Conservation (phyloP, 1,284 basidiomycete genomes). For the Peniophora sp. region DNA sequence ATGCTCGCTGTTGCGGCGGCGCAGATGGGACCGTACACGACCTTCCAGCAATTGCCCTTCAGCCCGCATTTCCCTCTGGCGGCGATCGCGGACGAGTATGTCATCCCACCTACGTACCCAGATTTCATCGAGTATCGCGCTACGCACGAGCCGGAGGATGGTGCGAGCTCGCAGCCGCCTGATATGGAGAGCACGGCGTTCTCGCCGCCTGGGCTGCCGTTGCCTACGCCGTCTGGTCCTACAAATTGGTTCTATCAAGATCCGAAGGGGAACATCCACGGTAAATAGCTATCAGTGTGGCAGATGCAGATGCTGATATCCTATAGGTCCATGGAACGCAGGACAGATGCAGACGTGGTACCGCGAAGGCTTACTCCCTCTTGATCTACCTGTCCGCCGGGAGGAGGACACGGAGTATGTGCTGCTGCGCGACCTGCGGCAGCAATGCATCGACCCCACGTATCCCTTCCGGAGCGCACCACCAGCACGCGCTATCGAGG, state of each 20-base stretch:
- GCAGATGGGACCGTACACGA: conserved; percentile 75
- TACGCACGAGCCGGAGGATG: conserved; percentile 52
- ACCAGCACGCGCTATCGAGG: conserved; percentile 21
- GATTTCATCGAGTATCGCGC: conserved; percentile 65
- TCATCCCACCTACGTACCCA: conserved; percentile 81
- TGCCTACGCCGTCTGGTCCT: conserved; percentile 55
- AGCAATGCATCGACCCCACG: conserved; percentile 68
- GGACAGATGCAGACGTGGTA: conserved; percentile 83
- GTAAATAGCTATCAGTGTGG: conserved; percentile 31
- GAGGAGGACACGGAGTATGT: conserved; percentile 65
- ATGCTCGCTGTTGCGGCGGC: conserved; percentile 58
- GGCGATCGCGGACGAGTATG: conserved; percentile 80
- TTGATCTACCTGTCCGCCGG: conserved; percentile 68
- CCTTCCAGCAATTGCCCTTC: conserved; percentile 80
- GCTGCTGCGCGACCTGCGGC: conserved; percentile 61
- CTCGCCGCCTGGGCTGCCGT: conserved; percentile 68
- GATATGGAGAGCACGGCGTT: conserved; percentile 23
- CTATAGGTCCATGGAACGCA: conserved; percentile 72
- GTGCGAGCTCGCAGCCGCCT: conserved; percentile 43
- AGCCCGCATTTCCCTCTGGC: conserved; percentile 78
- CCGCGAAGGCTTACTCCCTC: conserved; percentile 70
- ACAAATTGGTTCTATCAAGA: conserved; percentile 75
- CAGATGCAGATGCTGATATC: neutral
- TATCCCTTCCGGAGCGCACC: conserved; percentile 61
- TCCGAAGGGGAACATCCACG: conserved; percentile 70